Evolutionary conservation across 2,329 filamentous ascomycete species (phyloP), one percentile per base, ranked within the genome.

Genomic region (Apiospora saccharicola): DNA sequence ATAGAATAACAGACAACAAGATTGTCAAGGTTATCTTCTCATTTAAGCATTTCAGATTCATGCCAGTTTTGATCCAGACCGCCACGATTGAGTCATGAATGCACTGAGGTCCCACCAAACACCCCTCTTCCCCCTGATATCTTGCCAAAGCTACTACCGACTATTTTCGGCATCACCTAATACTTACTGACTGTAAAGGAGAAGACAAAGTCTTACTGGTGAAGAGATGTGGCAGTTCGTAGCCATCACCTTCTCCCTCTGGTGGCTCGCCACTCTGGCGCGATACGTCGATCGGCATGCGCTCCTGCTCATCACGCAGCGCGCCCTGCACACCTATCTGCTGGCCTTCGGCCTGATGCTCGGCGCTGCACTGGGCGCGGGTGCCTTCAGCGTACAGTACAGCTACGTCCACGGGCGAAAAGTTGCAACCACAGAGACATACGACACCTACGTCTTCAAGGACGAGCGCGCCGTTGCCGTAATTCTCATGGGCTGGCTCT

Each of bases 241-340:
- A 26, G n/a, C 49, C n/a, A 24, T 14, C n/a, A 51, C 49, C 49
- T 51, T 51, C 49, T 22, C 49, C n/a, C n/a, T 24, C 49, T 51
- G 24, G n/a, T 51, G 49, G 49, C 49, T 51, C 47, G 47, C n/a
- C 49, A 24, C 49, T 10, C 49, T 51, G 3, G 49, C n/a, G n/a
- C 49, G n/a, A 4, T n/a, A 51, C n/a, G 4, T 51, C 49, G 49
- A 51, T n/a, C n/a, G 49, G n/a, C 49, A 24, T 0, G 13, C 49
- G 7, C 49, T 51, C 49, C n/a, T 51, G 49, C 49, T 51, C 8
- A 26, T 51, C 49, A 51, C 49, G n/a, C 49, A 51, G 49, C 49
- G 49, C 49, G 49, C 49, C 49, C 49, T 51, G n/a, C 49, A 51
- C 49, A 26, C n/a, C 49, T 51, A 51, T n/a, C n/a, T 51, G n/a